These are phyloP conservation scores for Leccinum imitatum DNA, from an alignment of 768 basidiomycete species.

Conservation along the genomic window DNA sequence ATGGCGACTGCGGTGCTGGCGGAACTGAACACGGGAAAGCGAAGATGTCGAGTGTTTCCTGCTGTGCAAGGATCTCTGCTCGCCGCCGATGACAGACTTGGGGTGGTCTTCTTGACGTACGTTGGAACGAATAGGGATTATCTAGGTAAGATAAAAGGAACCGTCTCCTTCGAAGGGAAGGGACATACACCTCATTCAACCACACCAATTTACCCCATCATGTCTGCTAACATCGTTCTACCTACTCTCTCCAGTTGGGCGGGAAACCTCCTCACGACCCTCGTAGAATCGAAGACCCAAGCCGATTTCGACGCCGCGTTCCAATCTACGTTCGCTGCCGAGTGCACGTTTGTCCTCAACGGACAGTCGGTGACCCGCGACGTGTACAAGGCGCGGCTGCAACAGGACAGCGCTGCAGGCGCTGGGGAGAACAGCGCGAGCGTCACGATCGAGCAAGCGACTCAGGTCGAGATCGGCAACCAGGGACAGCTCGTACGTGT, in stretches of 20 bases:
- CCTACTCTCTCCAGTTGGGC: slow-evolving; percentile 45
- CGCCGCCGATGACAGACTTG: not conserved
- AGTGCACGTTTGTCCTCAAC: slow-evolving; percentile 42
- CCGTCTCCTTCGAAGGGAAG: not conserved
- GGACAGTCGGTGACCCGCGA: slow-evolving; percentile 38
- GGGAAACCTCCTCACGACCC: slow-evolving; percentile 35
- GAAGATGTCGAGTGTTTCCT: slow-evolving; percentile 5
- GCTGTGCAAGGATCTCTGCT: not conserved
- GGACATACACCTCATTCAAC: not conserved
- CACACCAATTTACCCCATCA: slow-evolving; percentile 2
- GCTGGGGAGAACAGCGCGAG: slow-evolving; percentile 10
- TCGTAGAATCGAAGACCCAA: slow-evolving; percentile 40
- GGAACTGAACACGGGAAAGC: not conserved
- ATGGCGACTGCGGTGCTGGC: not conserved
- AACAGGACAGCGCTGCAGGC: slow-evolving; percentile 26
- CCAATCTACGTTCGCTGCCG: slow-evolving; percentile 39
- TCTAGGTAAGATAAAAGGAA: slow-evolving; percentile 16
- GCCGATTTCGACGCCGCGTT: slow-evolving; percentile 38
- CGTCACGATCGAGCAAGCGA: slow-evolving; percentile 29
- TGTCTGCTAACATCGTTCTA: slow-evolving; percentile 35
- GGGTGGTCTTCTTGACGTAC: not conserved
- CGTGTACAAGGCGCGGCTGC: slow-evolving; percentile 40
- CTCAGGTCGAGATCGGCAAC: slow-evolving; percentile 25
- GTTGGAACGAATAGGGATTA: not conserved
- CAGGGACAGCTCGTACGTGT: slow-evolving; percentile 28